Base-by-base conservation (phyloP, 805 yeast species). In the Zygosaccharomyces lentus region DNA sequence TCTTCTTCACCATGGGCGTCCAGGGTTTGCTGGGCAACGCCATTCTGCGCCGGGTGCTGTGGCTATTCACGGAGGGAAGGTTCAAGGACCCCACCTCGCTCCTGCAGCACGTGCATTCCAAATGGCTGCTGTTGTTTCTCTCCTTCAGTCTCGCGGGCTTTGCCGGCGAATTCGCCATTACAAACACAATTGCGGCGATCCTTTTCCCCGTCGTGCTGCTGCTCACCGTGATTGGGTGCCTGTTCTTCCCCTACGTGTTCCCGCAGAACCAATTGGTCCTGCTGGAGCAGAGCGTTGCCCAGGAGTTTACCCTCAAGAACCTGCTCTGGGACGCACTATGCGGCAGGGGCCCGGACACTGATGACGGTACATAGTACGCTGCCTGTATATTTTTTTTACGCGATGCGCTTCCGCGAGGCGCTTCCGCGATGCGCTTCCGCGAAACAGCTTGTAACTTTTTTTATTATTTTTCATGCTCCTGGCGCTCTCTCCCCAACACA, bases 1-100 rank as follows among this genome's bases (percentile, higher is more conserved):
- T 93, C 38, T 91, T 93, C 62, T 90, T 89, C 73, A 80, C 87
- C 50, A 91, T 91, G 98, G 97, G 96, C 0, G 71, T 87, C 0
- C 77, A 83, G 1, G 96, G 96, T 0, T 61, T 91, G 16, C 72
- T 82, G 47, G 78, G 73, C 4, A 87, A 86, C 58, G 81, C 73
- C 3, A 78, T 91, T 4, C 71, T 84, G 3, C 71, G 75, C 43
- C 75, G 85, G 47, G 67, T 91, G 3, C 61, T 83, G 26, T 87
- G 75, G 62, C 49, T 89, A 0, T 75, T 79, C 49, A 71, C 82
- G 2, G 95, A 89, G 50, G 65, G 69, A 9, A 71, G 70, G 25
- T 70, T 71, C 13, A 54, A 65, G 2, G 59, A 63, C 37, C 50
- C 61, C 8, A 45, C 49, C 12, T 62, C 66, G 16, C 66, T 68